phyloP scores from a whole-genome alignment of 257 asterid genomes.

The Solanum chaucha region DNA sequence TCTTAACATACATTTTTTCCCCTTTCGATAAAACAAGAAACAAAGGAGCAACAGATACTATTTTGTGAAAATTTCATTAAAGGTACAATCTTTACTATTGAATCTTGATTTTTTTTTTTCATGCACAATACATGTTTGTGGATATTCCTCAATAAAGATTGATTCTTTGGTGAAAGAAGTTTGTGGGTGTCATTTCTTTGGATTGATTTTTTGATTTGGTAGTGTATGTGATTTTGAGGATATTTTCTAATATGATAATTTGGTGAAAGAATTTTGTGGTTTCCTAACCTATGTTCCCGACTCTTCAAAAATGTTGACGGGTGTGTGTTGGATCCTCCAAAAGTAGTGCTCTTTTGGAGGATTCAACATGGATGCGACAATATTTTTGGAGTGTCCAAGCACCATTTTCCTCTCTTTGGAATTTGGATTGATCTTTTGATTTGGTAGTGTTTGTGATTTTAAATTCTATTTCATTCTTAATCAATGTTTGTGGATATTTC shows the following conservation, averaged over 20 bases:
- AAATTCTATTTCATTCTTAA: background rate
- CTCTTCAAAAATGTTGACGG: background rate
- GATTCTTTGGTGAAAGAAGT: background rate
- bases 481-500: background rate
- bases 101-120: background rate
- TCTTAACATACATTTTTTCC: background rate
- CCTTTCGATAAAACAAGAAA: background rate
- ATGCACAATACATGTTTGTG: background rate
- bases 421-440: background rate
- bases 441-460: background rate
- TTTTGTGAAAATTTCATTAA: background rate
- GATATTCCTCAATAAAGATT: background rate
- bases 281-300: background rate
- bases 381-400: background rate
- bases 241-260: background rate
- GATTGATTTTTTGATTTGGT: background rate
- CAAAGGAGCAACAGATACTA: background rate
- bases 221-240: background rate
- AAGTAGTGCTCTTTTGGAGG: background rate
- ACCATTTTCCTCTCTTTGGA: background rate
- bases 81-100: background rate
- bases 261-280: background rate
- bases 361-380: background rate
- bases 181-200: background rate
- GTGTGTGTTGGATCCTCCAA: background rate